phyloP scores from a whole-genome alignment of 2,329 filamentous ascomycete species.

The Aspergillus felis region DNA sequence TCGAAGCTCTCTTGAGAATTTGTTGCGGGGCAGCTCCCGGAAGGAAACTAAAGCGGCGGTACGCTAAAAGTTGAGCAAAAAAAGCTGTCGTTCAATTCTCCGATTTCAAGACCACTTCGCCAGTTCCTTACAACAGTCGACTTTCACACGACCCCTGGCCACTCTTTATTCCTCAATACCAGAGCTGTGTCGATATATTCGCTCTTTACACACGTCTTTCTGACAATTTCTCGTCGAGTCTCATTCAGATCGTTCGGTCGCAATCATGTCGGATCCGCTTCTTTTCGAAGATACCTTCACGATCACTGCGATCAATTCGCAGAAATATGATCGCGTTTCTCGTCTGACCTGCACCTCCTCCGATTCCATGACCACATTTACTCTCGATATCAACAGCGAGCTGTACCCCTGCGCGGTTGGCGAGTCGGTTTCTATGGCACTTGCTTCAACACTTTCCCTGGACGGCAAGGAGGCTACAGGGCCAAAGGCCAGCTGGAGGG shows the following conservation, averaged over 20 bases:
- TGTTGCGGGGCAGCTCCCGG: constrained; percentile 20
- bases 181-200: not conserved
- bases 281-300: constrained; percentile 93
- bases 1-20: constrained; percentile 12
- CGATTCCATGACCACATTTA: constrained; percentile 71
- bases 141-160: not conserved
- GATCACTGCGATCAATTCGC: constrained; percentile 71
- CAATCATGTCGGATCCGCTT: constrained; percentile 73
- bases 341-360: constrained; percentile 74
- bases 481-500: constrained; percentile 68
- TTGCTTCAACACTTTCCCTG: constrained; percentile 80
- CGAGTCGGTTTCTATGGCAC: constrained; percentile 73
- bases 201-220: not conserved
- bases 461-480: constrained; percentile 77
- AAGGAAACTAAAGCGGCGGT: constrained; percentile 21
- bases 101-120: not conserved
- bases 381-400: constrained; percentile 90
- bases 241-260: constrained; percentile 25
- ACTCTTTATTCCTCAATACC: not conserved
- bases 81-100: constrained; percentile 13
- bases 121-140: not conserved
- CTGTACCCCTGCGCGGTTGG: constrained; percentile 73
- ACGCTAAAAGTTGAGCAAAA: constrained; percentile 22
- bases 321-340: constrained; percentile 93
- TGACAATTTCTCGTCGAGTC: not conserved